Base-by-base conservation (phyloP, 2,329 filamentous ascomycete genomes). In the Beauveria brongniartii region DNA sequence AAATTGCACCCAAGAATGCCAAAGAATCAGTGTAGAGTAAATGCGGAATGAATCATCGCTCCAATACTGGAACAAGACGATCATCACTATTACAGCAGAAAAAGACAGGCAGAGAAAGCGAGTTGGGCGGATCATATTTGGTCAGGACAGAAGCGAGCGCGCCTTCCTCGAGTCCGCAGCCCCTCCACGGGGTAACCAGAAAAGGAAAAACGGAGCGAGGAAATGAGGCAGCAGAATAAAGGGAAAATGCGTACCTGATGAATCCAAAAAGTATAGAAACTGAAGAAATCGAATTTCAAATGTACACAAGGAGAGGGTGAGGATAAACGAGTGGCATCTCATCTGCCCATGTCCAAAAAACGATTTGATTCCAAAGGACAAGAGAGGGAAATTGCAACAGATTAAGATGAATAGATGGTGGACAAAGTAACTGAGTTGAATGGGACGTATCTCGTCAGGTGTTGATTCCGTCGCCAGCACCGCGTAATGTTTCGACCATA, bases 281-380 rank as follows among this genome's bases (percentile, higher is more conserved):
- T 53, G 40, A 18, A 41, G 34, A 40, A 44, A 30, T 43, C 56
- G 46, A 59, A 24, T 53, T 26, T 46, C 47, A 53, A 59, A 37
- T 53, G 40, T 41, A 58, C 40, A 59, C 28, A 28, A 28, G 40
- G 37, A 20, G 28, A 30, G 40, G 48, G 46, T 59, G 47, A 53
- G 12, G 40, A 59, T 52, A 53, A 43, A 34, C 40, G 48, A 59
- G 26, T 34, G 56, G 46, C 37, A 51, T 41, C 44, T 14, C 46
- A 51, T 41, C 44, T 14, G 56, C 37, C 26, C n/a, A 46, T 59
- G 47, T 59, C 56, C 56, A 59, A 59, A 59, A 59, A 52, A 14
- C 20, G 2, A 43, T 30, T 41, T 37, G 34, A 43, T 12, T 28
- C 28, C n/a, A 40, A 55, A 26, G 43, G 41, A 20, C 28, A 37